These are phyloP conservation scores for Bipolaris cookei DNA, from an alignment of 2,329 filamentous ascomycete genomes.

Conservation along the genomic window DNA sequence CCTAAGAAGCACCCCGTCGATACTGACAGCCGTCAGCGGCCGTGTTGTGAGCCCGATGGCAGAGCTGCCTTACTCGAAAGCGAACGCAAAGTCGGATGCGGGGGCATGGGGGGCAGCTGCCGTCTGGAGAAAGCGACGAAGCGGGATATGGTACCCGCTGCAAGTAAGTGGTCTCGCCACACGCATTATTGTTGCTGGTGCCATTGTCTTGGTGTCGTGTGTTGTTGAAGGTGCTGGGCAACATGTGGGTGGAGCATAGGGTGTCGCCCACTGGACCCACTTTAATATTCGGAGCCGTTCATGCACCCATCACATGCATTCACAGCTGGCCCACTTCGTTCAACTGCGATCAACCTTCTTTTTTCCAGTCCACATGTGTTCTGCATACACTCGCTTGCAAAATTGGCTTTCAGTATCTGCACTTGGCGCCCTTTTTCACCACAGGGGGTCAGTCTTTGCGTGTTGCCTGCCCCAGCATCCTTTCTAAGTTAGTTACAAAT, in stretches of 20 bases:
- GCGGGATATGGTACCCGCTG: conserved; percentile 12
- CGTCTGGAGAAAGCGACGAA: conserved; percentile 37
- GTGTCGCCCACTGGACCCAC: background rate
- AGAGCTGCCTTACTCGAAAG: conserved; percentile 59
- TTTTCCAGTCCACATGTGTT: background rate
- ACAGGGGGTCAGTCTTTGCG: too few relatives aligned
- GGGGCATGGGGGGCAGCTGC: conserved; percentile 35
- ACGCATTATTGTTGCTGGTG: conserved; percentile 11
- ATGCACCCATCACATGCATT: background rate
- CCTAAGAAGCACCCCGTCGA: conserved; percentile 94
- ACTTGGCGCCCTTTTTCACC: too few relatives aligned
- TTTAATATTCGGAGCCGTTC: background rate
- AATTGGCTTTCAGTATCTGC: too few relatives aligned
- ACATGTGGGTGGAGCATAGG: background rate
- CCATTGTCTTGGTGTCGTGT: conserved; percentile 4
- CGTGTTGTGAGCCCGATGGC: conserved; percentile 13
- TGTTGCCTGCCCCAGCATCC: too few relatives aligned
- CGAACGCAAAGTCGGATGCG: conserved; percentile 63
- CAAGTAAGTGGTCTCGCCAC: conserved; percentile 30
- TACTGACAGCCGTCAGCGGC: conserved; percentile 58
- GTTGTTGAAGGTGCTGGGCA: background rate
- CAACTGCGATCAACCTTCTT: background rate
- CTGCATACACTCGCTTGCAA: too few relatives aligned
- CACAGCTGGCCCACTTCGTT: background rate
- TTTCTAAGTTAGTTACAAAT: too few relatives aligned